These are phyloP conservation scores for Rhodotorula taiwanensis DNA, from an alignment of 768 basidiomycete genomes.

Conservation along the genomic window DNA sequence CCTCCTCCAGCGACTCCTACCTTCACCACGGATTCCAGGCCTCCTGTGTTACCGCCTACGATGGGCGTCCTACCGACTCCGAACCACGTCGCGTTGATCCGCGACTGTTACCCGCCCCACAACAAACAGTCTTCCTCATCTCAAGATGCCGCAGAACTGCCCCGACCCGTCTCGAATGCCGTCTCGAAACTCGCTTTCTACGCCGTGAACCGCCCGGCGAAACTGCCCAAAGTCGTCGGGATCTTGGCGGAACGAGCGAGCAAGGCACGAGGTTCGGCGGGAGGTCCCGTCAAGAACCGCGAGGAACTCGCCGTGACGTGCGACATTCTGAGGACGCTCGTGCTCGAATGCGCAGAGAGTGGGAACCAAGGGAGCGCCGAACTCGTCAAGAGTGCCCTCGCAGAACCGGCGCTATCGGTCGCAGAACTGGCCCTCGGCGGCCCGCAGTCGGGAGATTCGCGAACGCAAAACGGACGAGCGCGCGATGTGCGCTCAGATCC, in stretches of 20 bases:
- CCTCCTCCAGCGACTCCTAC: too few species aligned
- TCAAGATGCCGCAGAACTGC: neutral
- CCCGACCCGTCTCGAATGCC: slow-evolving; percentile 20
- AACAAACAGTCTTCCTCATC: neutral
- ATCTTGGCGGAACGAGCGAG: slow-evolving; percentile 20
- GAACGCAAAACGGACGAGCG: too few species aligned
- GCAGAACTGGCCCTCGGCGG: slow-evolving; percentile 27
- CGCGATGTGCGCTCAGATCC: slow-evolving; percentile 5
- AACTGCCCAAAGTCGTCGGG: slow-evolving; percentile 30
- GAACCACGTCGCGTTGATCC: slow-evolving; percentile 26
- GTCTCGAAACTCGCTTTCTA: slow-evolving; percentile 34
- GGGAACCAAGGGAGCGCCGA: slow-evolving; percentile 10
- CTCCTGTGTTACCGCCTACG: too few species aligned
- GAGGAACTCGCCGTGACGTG: slow-evolving; percentile 25
- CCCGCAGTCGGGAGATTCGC: too few species aligned
- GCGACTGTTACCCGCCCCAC: slow-evolving; percentile 26
- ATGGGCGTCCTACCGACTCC: slow-evolving; percentile 26
- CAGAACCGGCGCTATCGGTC: slow-evolving; percentile 18
- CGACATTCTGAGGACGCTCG: slow-evolving; percentile 17
- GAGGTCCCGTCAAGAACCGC: neutral
- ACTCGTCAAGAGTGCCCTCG: slow-evolving; percentile 22
- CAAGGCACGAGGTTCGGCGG: slow-evolving; percentile 2
- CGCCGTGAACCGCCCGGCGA: slow-evolving; percentile 30
- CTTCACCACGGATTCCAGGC: too few species aligned
- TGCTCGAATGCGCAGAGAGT: slow-evolving; percentile 26